Evolutionary conservation across 257 asterid genomes (phyloP).

Genomic region (Nicotiana benthamiana): DNA sequence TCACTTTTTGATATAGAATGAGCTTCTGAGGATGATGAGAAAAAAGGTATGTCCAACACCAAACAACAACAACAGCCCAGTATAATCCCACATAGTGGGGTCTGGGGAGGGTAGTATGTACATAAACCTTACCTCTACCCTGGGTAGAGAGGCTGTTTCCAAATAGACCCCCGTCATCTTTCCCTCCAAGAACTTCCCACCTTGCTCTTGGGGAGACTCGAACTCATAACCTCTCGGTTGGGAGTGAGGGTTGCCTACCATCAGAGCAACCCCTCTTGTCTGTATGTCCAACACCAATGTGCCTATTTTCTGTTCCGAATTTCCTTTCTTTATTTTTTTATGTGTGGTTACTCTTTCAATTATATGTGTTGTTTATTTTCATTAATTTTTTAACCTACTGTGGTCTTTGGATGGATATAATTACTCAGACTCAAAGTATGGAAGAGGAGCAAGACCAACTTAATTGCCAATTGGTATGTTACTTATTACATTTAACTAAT

Average conservation of each 20-base stretch:
- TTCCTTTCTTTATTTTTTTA: neutral
- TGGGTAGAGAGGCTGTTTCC: too few relatives aligned
- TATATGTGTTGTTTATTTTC: neutral
- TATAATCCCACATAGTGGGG: too few relatives aligned
- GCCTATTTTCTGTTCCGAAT: neutral
- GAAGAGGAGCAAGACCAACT: slow-evolving; percentile 16
- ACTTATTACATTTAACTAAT: neutral
- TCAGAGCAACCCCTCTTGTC: too few relatives aligned
- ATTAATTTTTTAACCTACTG: neutral
- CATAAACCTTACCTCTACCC: too few relatives aligned
- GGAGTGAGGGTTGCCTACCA: too few relatives aligned
- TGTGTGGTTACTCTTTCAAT: neutral
- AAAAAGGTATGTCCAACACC: slow-evolving; percentile 22
- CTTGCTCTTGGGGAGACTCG: too few relatives aligned
- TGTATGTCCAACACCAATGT: slow-evolving; percentile 11
- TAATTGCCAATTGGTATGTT: slow-evolving; percentile 4
- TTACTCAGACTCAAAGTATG: slow-evolving; percentile 8
- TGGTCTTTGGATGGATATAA: neutral
- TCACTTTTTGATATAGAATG: slow-evolving; percentile 11
- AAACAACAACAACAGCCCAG: too few relatives aligned
- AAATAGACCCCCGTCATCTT: too few relatives aligned
- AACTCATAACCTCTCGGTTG: too few relatives aligned
- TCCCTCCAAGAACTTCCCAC: too few relatives aligned
- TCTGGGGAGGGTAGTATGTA: too few relatives aligned
- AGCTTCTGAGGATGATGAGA: slow-evolving; percentile 20